These are phyloP conservation scores for Rauvolfia tetraphylla DNA, from an alignment of 257 asterid genomes.

Conservation along the genomic window DNA sequence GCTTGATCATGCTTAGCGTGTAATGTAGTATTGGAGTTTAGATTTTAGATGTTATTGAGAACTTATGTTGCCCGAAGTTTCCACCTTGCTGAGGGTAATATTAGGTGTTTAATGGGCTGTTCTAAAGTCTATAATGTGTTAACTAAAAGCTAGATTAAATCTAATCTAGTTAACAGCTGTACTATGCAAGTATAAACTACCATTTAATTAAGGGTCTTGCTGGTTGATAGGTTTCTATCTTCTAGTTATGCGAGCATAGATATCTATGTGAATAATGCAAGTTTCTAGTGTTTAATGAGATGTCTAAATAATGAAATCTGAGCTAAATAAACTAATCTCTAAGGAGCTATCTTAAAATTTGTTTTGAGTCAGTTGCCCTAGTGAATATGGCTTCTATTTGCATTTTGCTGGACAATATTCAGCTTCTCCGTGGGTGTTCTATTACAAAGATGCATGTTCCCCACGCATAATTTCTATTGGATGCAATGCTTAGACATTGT, in stretches of 20 bases:
- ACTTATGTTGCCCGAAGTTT: neutral
- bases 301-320: neutral
- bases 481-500: neutral
- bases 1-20: neutral
- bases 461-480: neutral
- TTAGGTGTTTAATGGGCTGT: neutral
- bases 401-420: neutral
- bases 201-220: neutral
- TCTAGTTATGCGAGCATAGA: neutral
- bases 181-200: neutral
- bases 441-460: neutral
- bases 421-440: neutral
- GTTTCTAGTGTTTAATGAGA: neutral
- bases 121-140: neutral
- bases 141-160: neutral
- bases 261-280: neutral
- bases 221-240: neutral
- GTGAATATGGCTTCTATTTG: neutral
- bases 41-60: neutral
- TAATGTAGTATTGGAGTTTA: neutral
- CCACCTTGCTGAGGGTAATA: neutral
- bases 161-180: neutral
- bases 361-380: neutral
- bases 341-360: neutral
- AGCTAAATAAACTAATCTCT: neutral